Percentiles rank a stretch among this genome's conserved stretches.
Evolutionary conservation across 2,329 filamentous ascomycete species (phyloP).

Genomic region (Fusarium sp.): DNA sequence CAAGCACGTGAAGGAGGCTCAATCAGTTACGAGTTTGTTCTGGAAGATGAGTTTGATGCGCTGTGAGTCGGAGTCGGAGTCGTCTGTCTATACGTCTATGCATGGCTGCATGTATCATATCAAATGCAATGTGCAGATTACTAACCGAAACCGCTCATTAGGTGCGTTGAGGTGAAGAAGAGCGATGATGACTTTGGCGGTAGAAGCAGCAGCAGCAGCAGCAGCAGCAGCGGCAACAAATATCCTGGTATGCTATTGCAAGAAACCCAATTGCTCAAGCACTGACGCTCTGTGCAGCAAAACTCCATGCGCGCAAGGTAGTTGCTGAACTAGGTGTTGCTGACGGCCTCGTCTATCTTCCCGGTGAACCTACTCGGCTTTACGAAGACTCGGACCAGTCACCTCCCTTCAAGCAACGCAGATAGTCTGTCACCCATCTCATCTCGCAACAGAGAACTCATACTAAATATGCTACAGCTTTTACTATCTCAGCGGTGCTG

Average conservation of each 20-base stretch:
- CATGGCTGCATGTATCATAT: too few species aligned
- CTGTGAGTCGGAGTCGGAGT: slow-evolving; percentile 60
- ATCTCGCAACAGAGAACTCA: background rate
- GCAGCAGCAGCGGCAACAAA: slow-evolving; percentile 46
- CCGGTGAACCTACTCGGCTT: slow-evolving; percentile 59
- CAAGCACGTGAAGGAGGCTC: slow-evolving; percentile 33
- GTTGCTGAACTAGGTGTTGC: slow-evolving; percentile 58
- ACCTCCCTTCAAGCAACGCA: slow-evolving; percentile 63
- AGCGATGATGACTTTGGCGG: slow-evolving; percentile 25
- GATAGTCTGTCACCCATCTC: slow-evolving; percentile 59
- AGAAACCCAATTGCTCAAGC: background rate
- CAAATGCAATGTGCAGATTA: background rate
- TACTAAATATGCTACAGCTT: slow-evolving; percentile 54
- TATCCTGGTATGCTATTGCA: slow-evolving; percentile 50
- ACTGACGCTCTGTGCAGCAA: slow-evolving; percentile 53
- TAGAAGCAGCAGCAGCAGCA: slow-evolving; percentile 32
- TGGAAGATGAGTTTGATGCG: slow-evolving; percentile 64
- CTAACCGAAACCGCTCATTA: slow-evolving; percentile 21
- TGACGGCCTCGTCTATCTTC: slow-evolving; percentile 64
- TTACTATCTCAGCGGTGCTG: slow-evolving; percentile 65
- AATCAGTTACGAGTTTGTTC: slow-evolving; percentile 50
- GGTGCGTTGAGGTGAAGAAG: slow-evolving; percentile 53
- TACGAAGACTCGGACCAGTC: slow-evolving; percentile 69
- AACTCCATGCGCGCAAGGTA: slow-evolving; percentile 65
- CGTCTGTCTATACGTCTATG: background rate